Evolutionary conservation across 1,284 basidiomycete genomes (phyloP).

Genomic region (Vanrija pseudolonga): DNA sequence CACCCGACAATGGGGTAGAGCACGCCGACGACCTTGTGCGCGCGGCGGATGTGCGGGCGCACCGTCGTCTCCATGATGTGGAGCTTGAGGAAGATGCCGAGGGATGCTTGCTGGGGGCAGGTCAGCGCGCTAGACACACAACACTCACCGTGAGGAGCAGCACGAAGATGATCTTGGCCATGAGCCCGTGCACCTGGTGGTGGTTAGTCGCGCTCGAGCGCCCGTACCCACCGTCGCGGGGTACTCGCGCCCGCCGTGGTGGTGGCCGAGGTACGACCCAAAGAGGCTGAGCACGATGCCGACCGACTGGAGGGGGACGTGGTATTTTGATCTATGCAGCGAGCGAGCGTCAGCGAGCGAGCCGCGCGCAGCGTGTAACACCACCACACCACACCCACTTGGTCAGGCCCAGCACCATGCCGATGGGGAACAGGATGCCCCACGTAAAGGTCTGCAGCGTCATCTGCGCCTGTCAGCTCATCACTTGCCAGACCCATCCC

Average conservation of each 20-base stretch:
- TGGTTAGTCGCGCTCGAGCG: too few relatives aligned
- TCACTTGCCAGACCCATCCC: too few relatives aligned
- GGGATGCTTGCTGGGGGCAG: constrained; percentile 56
- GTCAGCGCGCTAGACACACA: background rate
- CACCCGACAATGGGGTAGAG: constrained; percentile 82
- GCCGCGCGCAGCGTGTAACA: background rate
- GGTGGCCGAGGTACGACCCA: constrained; percentile 72
- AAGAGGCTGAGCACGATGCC: constrained; percentile 66
- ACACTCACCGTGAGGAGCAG: constrained; percentile 55
- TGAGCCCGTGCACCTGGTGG: constrained; percentile 58
- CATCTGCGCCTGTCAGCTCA: constrained; percentile 50
- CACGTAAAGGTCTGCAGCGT: constrained; percentile 68
- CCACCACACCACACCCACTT: constrained; percentile 51
- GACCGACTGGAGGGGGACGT: constrained; percentile 74
- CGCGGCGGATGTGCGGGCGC: constrained; percentile 66
- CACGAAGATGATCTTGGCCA: constrained; percentile 65
- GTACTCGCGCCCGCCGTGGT: constrained; percentile 73
- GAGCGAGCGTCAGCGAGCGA: background rate
- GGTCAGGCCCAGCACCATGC: constrained; percentile 79
- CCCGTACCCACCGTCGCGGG: constrained; percentile 54
- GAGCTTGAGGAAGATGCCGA: constrained; percentile 88
- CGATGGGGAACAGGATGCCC: constrained; percentile 76
- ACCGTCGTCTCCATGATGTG: constrained; percentile 79
- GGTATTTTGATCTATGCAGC: constrained; percentile 59
- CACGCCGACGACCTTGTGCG: constrained; percentile 80